phyloP scores from a whole-genome alignment of 768 basidiomycete species.

The Phaffia tasmanica region DNA sequence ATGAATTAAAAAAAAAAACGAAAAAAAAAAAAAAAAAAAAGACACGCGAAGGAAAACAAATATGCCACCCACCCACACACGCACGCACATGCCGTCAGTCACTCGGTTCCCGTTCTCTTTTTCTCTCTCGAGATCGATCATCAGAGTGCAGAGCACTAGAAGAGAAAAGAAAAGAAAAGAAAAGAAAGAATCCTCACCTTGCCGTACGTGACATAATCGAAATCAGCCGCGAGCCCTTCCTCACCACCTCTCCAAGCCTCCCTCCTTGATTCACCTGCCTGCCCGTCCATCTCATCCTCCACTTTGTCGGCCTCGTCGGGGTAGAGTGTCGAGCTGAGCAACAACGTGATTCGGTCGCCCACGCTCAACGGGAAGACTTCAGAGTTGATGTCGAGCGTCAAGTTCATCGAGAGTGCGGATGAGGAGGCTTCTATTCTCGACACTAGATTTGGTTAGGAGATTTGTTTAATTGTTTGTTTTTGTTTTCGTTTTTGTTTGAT shows the following conservation, averaged over 20 bases:
- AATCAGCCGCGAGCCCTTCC: conserved; percentile 81
- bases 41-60: too few species aligned
- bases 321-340: conserved; percentile 49
- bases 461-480: conserved; percentile 25
- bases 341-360: conserved; percentile 67
- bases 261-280: conserved; percentile 31
- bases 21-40: too few species aligned
- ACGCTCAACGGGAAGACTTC: conserved; percentile 69
- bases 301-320: conserved; percentile 29
- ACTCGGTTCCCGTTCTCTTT: too few species aligned
- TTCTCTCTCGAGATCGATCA: too few species aligned
- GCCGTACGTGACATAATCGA: conserved; percentile 98
- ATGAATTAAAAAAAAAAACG: too few species aligned
- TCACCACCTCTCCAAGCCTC: conserved; percentile 56
- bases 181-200: conserved; percentile 50
- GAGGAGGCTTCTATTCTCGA: conserved; percentile 82
- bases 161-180: background rate
- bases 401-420: conserved; percentile 80
- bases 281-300: conserved; percentile 27
- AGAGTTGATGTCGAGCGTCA: conserved; percentile 85
- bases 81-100: too few species aligned
- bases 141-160: too few species aligned
- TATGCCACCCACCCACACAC: too few species aligned
- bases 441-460: conserved; percentile 46
- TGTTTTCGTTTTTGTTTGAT: too few species aligned